Evolutionary conservation across 192 early-diverging fungal genomes (phyloP), one percentile per base, ranked within the genome.

Genomic region (Rhizophagus clarus): DNA sequence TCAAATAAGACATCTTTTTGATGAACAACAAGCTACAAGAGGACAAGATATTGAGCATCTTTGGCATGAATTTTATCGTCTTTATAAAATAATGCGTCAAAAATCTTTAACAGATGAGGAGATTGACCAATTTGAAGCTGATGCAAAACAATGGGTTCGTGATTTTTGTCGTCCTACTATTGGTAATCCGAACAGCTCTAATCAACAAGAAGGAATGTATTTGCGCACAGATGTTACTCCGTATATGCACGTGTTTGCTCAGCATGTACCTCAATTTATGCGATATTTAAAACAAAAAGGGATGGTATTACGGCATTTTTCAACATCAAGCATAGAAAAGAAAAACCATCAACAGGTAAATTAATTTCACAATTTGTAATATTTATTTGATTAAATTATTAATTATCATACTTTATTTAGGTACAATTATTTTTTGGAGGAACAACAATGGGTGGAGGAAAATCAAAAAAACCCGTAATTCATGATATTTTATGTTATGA

Each of bases 201-300:
- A 31, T 31, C 8, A 31, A 37, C 64, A 67, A 67, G 10, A 67
- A 31, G 64, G 64, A 17, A 29, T 70, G 20, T 70, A 70, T 70
- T 22, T n/a, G 22, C 14, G 15, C 7, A 22, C 32, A 22, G 68
- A 70, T 70, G 34, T 70, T 22, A 70, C 17, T 22, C 68, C 68
- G 24, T 70, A 70, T 70, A 70, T 70, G 68, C 68, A 70, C 45
- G 68, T 70, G 6, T 42, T 70, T 40, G 68, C 68, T 20, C 22
- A 20, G 7, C 20, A 70, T 70, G 20, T 42, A 34, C 68, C 20
- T 42, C 28, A 29, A 67, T 67, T 67, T 32, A 32, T 67, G 14
- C 17, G n/a, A 61, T 17, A 61, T 7, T 8, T 61, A 61, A 61
- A 61, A 61, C 17, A 61, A n/a, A 17, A 61, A 61, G 60, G 20